Percentiles rank a stretch among this genome's conserved stretches.
Conservation (phyloP, 2,329 filamentous ascomycete species). For the Ophiostoma ips region DNA sequence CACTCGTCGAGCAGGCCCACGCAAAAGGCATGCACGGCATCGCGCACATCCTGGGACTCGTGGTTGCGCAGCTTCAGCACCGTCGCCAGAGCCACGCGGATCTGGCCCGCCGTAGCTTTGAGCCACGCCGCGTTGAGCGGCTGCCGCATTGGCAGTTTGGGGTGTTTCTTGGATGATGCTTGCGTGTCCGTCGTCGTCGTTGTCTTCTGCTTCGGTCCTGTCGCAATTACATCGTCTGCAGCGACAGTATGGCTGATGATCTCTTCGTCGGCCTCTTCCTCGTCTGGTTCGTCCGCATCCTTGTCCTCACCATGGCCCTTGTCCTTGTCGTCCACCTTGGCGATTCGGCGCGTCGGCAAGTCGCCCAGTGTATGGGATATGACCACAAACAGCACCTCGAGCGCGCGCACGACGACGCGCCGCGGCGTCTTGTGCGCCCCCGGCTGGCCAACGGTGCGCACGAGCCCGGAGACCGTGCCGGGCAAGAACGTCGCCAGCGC, state of each 20-base stretch:
- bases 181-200: not conserved
- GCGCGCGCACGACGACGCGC: slow-evolving; percentile 47
- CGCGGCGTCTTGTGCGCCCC: slow-evolving; percentile 39
- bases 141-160: not conserved
- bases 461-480: slow-evolving; percentile 69
- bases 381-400: slow-evolving; percentile 43
- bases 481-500: slow-evolving; percentile 76
- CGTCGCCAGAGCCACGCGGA: slow-evolving; percentile 69
- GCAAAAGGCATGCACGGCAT: slow-evolving; percentile 56
- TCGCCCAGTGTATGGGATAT: slow-evolving; percentile 44
- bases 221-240: not conserved
- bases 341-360: slow-evolving; percentile 32
- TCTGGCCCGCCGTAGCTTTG: slow-evolving; percentile 62
- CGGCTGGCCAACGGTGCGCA: slow-evolving; percentile 58
- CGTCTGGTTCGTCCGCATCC: slow-evolving; percentile 9
- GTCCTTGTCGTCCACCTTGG: slow-evolving; percentile 20
- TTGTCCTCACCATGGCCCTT: slow-evolving; percentile 10
- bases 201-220: not conserved
- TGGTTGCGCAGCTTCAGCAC: slow-evolving; percentile 64
- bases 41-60: slow-evolving; percentile 52
- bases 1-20: slow-evolving; percentile 67
- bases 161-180: not conserved
- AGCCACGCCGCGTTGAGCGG: slow-evolving; percentile 46
- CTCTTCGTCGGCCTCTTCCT: slow-evolving; percentile 10
- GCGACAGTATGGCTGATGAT: slow-evolving; percentile 11